Base-by-base conservation (phyloP, 345 rosid genomes). In the Aegle marmelos region DNA sequence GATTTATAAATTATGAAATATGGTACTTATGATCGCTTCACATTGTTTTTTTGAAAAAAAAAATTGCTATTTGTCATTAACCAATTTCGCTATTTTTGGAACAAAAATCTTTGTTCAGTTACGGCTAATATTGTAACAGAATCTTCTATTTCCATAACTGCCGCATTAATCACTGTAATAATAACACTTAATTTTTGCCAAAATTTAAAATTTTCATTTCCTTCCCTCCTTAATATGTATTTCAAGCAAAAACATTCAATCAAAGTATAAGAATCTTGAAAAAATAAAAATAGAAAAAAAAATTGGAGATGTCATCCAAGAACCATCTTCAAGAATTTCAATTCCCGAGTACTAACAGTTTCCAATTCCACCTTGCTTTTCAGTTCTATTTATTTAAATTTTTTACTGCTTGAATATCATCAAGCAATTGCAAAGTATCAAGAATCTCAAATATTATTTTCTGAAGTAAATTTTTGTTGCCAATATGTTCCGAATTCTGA, bases 341-440 rank as follows among this genome's bases (percentile, higher is more conserved):
- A 58, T 66, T 76, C 61, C 74, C 79, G 54, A 68, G 85, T 82
- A 60, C 3, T 71, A 53, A 37, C 24, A 1, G 2, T 39, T 74
- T 45, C 10, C 33, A 8, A 24, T 13, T 24, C 9, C 17, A 27
- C 17, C 19, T 34, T 66, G 27, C 17, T 37, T 76, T 41, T 50
- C 37, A 10, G 19, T 9, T 75, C 21, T 19, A 61, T 71, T 30
- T 27, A 56, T 70, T 36, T 2, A 41, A 14, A 45, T 5, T n/a
- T 56, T 56, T 16, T 27, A 11, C 9, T 60, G 33, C 33, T 25
- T 25, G 64, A 25, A 24, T 60, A n/a, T 24, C 64, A 25, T 9
- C 65, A 27, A 27, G 22, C 59, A 21, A 2, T 8, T 56, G 5
- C 9, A 56, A 19, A 56, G 59, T 56, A 21, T 56, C 59, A 21